Evolutionary conservation across 2,329 filamentous ascomycete species (phyloP).

Genomic region (Cytospora mali): DNA sequence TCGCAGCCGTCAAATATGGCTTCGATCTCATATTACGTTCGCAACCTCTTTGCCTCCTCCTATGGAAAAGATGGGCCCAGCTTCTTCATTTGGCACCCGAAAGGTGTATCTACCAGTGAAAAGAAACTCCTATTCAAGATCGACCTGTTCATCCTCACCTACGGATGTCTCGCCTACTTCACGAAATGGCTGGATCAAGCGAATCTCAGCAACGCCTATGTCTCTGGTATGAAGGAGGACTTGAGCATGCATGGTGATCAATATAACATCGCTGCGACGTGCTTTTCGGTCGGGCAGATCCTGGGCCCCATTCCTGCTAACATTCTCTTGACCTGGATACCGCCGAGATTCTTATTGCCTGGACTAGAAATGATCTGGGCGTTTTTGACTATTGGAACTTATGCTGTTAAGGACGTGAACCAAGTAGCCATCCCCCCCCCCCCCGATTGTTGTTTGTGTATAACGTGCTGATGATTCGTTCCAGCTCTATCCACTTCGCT

Average conservation of each 20-base stretch:
- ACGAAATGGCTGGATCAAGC: constrained; percentile 36
- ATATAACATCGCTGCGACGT: constrained; percentile 30
- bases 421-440: constrained; percentile 21
- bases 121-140: constrained; percentile 38
- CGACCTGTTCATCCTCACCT: constrained; percentile 37
- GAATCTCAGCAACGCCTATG: constrained; percentile 47
- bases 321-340: constrained; percentile 42
- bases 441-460: not conserved
- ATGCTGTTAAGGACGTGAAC: constrained; percentile 28
- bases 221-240: constrained; percentile 52
- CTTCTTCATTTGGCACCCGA: constrained; percentile 37
- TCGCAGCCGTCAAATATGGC: not conserved
- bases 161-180: constrained; percentile 35
- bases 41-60: constrained; percentile 36
- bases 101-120: constrained; percentile 31
- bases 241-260: constrained; percentile 37
- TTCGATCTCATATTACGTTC: constrained; percentile 29
- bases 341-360: constrained; percentile 45
- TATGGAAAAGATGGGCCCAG: constrained; percentile 32
- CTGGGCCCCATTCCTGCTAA: constrained; percentile 31
- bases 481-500: constrained; percentile 43
- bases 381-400: constrained; percentile 31
- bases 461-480: not conserved
- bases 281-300: constrained; percentile 30
- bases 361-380: constrained; percentile 46